Evolutionary conservation across 1,139 yeast species (phyloP).

Genomic region (Neolecta irregularis): DNA sequence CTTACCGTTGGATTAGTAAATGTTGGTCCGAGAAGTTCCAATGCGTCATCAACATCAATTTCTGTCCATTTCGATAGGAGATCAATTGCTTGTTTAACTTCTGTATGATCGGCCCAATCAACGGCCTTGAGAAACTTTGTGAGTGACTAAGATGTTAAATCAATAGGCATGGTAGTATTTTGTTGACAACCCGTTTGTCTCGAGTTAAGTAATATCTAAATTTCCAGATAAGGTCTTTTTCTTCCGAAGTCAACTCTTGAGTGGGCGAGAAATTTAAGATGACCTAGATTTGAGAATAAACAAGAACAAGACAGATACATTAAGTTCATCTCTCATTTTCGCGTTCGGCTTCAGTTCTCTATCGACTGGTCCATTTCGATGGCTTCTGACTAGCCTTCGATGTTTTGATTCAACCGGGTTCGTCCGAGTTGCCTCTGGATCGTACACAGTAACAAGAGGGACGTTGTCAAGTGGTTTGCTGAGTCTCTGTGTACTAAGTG

Average conservation of each 20-base stretch:
- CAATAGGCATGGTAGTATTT: neutral
- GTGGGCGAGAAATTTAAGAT: conserved; percentile 72
- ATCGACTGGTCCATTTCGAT: conserved; percentile 61
- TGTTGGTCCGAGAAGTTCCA: conserved; percentile 68
- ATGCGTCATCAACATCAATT: conserved; percentile 81
- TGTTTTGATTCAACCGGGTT: conserved; percentile 85
- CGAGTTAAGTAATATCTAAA: conserved; percentile 73
- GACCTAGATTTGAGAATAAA: conserved; percentile 7
- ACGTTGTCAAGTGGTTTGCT: conserved; percentile 21
- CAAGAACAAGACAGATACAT: conserved; percentile 20
- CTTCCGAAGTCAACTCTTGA: conserved; percentile 63
- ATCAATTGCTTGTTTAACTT: conserved; percentile 61
- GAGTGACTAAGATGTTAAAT: conserved; percentile 30
- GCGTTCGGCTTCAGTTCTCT: conserved; percentile 82
- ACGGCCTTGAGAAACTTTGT: conserved; percentile 79
- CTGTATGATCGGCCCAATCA: conserved; percentile 74
- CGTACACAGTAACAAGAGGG: conserved; percentile 37
- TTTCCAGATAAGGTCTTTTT: conserved; percentile 82
- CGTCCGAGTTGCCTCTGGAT: conserved; percentile 46
- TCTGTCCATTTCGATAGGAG: conserved; percentile 48
- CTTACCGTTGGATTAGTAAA: conserved; percentile 46
- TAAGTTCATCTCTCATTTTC: conserved; percentile 57
- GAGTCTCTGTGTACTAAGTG: conserved; percentile 13
- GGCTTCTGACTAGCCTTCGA: conserved; percentile 67
- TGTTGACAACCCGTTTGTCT: conserved; percentile 33